These are phyloP conservation scores for Strigomonas culicis DNA, from an alignment of 208 protist genomes.

Conservation along the genomic window DNA sequence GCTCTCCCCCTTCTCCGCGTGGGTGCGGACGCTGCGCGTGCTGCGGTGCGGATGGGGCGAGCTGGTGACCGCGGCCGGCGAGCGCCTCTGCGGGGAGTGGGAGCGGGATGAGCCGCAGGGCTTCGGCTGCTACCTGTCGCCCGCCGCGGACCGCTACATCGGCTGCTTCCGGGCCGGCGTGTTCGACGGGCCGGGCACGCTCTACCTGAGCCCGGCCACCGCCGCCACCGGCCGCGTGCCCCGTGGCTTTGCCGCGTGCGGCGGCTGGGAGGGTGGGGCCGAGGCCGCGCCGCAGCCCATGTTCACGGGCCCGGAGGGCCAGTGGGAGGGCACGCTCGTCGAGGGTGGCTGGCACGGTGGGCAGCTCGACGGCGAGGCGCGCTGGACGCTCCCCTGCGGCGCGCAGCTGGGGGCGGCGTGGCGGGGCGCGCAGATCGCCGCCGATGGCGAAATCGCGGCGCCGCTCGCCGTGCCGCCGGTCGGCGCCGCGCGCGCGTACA, in stretches of 20 bases:
- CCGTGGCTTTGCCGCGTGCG: conserved; percentile 13
- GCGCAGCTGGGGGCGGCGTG: conserved; percentile 62
- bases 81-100: conserved; percentile 84
- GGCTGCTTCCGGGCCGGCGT: conserved; percentile 47
- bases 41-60: conserved; percentile 66
- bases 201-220: conserved; percentile 33
- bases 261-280: background rate
- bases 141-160: conserved; percentile 60
- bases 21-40: conserved; percentile 33
- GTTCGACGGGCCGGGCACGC: conserved; percentile 66
- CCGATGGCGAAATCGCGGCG: conserved; percentile 46
- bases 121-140: conserved; percentile 69
- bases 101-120: conserved; percentile 48
- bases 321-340: conserved; percentile 36
- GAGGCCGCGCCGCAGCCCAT: background rate
- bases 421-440: conserved; percentile 35
- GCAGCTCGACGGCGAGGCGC: conserved; percentile 52
- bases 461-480: conserved; percentile 16
- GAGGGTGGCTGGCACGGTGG: conserved; percentile 69
- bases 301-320: no score
- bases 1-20: conserved; percentile 35
- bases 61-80: conserved; percentile 39
- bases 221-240: conserved; percentile 23
- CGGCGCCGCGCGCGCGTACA: conserved; percentile 20
- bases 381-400: conserved; percentile 57